Evolutionary conservation across 164 flowering plant species (phyloP), one percentile per base, ranked within the genome.

Genomic region (Platanus orientalis): DNA sequence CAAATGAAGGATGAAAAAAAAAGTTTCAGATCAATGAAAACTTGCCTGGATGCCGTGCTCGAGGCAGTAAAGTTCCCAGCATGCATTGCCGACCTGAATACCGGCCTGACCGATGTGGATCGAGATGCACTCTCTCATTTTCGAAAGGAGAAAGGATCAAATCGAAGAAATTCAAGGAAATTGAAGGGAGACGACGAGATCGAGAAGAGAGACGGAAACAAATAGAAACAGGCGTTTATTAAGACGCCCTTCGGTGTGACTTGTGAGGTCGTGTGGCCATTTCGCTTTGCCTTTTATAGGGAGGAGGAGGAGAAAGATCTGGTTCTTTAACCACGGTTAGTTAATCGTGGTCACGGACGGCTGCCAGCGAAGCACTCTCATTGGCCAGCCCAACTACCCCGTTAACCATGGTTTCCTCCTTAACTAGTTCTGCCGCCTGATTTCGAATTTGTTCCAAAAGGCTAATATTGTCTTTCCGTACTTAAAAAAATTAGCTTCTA

Each of bases 41-140:
- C 27, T 0, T 61, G 77, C 80, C 83, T 76, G 80, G 59, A 80
- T 80, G 64, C 84, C 81, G 36, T 77, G 83, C 73, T 80, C 83
- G 68, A 79, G 80, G 57, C 80, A 79, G 74, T 76, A 76, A 66
- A 79, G 82, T 51, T 76, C 82, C 83, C 83, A 73, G 65, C 76
- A 68, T 2, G 82, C 79, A 69, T 79, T 79, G 49, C 82, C 82
- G 65, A 79, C 83, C 78, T 79, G 80, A 27, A 80, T 77, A 60
- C 81, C 81, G 44, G 83, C 83, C 72, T 81, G 85, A 51, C 85
- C 85, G 28, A 81, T 81, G 78, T 81, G 83, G 61, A 81, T 71
- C 48, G 85, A 81, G 26, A 79, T 81, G 79, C 85, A 79, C 81
- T 81, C 85, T 63, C 85, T 79, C 85, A 79, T 81, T 54, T 69